Percentiles rank a stretch among this genome's conserved stretches.
These are phyloP conservation scores for Fusarium incarnatum DNA, from an alignment of 2,329 filamentous ascomycete species.

Conservation along the genomic window DNA sequence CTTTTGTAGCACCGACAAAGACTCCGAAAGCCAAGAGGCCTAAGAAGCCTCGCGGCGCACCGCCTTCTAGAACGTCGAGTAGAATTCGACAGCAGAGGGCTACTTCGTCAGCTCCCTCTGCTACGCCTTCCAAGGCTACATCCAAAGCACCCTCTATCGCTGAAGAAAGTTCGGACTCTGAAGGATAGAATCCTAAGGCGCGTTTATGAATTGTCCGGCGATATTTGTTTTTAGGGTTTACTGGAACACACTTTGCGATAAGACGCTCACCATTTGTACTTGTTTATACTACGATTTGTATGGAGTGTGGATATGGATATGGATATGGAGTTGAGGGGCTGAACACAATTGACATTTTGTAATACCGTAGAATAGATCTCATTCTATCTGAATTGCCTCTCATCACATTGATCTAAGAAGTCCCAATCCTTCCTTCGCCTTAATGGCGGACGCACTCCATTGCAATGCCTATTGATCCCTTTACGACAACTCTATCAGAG, in stretches of 20 bases:
- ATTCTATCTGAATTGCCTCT: not conserved
- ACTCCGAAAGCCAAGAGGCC: constrained; percentile 5
- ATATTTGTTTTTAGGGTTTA: not conserved
- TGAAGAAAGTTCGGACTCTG: not conserved
- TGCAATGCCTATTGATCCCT: constrained; percentile 34
- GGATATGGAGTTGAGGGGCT: not conserved
- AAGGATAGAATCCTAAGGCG: not conserved
- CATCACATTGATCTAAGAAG: not conserved
- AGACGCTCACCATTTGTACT: too few species aligned
- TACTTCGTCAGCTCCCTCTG: not conserved
- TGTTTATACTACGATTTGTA: too few species aligned
- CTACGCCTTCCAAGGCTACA: not conserved
- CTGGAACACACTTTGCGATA: fast-evolving
- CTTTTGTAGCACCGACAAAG: not conserved
- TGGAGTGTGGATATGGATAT: not conserved
- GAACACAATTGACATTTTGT: not conserved
- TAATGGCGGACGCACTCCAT: constrained; percentile 13
- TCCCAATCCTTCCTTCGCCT: not conserved
- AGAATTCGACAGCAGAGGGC: constrained; percentile 9
- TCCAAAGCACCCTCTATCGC: not conserved
- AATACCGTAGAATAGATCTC: not conserved
- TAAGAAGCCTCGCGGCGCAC: constrained; percentile 4
- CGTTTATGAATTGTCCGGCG: not conserved
- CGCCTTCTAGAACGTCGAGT: constrained; percentile 24
- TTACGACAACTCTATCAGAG: constrained; percentile 32